Evolutionary conservation across 2,329 filamentous ascomycete genomes (phyloP).

Genomic region (Blastomyces percursus): DNA sequence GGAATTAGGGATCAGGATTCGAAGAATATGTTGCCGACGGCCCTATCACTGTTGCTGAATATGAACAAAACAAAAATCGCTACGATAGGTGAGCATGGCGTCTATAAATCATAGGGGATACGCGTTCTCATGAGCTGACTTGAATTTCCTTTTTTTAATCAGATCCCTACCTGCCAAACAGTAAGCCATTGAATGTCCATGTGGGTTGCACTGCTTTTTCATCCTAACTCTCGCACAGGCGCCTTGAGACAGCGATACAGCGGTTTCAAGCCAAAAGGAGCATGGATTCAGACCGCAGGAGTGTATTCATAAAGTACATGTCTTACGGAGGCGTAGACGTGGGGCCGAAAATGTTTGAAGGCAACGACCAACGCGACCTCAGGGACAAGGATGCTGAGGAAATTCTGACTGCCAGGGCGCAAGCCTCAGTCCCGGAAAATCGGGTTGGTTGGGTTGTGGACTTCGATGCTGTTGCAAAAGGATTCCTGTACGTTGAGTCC

Average conservation of each 20-base stretch:
- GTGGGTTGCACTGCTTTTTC: not conserved
- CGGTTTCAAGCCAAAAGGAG: constrained; percentile 69
- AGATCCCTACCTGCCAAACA: constrained; percentile 46
- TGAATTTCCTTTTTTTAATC: not conserved
- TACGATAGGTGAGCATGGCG: constrained; percentile 50
- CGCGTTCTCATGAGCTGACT: not conserved
- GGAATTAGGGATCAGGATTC: constrained; percentile 50
- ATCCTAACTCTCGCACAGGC: constrained; percentile 36
- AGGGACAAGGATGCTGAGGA: constrained; percentile 52
- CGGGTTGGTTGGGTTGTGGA: constrained; percentile 63
- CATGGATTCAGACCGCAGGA: constrained; percentile 50
- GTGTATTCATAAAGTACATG: constrained; percentile 70
- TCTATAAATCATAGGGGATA: too few relatives aligned
- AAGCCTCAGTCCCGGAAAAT: constrained; percentile 39
- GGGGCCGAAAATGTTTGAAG: constrained; percentile 50
- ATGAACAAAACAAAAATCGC: constrained; percentile 53
- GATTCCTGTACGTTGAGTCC: constrained; percentile 55
- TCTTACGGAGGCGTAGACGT: constrained; percentile 69
- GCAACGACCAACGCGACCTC: constrained; percentile 52
- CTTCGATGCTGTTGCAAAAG: constrained; percentile 64
- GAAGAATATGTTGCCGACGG: constrained; percentile 74
- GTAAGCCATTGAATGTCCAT: constrained; percentile 33
- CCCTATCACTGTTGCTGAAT: constrained; percentile 61
- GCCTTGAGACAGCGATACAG: constrained; percentile 75
- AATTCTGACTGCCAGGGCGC: constrained; percentile 52